A percentile compares a stretch with the other conserved stretches of the same genome.
These are phyloP conservation scores for Climacium dendroides DNA, from an alignment of 225 moss, liverwort and hornwort species.

Conservation along the genomic window DNA sequence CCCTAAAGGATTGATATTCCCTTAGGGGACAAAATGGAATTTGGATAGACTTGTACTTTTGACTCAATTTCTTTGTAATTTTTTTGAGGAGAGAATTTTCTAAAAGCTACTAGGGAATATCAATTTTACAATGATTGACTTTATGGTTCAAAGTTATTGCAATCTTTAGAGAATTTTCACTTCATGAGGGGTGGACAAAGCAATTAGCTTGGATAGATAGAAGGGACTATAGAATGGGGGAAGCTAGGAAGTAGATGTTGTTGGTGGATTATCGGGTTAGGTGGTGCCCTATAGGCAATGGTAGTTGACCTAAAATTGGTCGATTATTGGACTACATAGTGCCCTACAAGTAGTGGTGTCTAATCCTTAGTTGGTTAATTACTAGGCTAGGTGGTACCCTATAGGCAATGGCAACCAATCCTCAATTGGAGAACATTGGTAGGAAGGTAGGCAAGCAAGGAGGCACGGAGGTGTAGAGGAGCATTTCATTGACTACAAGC, in stretches of 20 bases:
- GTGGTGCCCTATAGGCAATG: too few relatives aligned
- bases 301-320: too few relatives aligned
- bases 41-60: neutral
- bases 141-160: too few relatives aligned
- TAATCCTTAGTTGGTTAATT: too few relatives aligned
- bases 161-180: neutral
- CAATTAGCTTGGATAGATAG: neutral
- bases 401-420: rapidly evolving
- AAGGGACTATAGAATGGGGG: neutral
- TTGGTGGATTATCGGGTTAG: rapidly evolving
- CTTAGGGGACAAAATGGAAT: neutral
- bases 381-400: rapidly evolving
- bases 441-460: too few relatives aligned
- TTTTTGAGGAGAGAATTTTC: neutral
- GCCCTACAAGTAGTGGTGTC: too few relatives aligned
- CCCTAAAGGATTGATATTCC: neutral
- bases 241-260: rapidly evolving
- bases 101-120: rapidly evolving
- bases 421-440: rapidly evolving
- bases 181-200: rapidly evolving
- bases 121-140: neutral
- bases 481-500: neutral
- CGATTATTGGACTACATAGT: too few relatives aligned
- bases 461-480: rapidly evolving
- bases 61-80: neutral